Evolutionary conservation across 768 basidiomycete genomes (phyloP).

Genomic region (Mycena galericulata): DNA sequence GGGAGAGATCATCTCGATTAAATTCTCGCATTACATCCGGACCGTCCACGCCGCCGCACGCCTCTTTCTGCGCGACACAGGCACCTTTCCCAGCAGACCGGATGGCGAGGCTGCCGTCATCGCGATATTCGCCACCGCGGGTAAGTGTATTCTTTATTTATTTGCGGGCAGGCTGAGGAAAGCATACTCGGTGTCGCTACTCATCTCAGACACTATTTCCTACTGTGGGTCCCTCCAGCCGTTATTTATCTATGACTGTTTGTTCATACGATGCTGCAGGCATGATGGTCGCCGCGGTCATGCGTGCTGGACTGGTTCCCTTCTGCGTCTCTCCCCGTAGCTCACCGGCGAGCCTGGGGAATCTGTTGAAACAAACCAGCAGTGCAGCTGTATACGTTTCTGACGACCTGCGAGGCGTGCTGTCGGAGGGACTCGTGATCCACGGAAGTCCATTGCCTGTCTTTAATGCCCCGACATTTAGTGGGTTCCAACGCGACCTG

Average conservation of each 20-base stretch:
- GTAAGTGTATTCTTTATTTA: not conserved
- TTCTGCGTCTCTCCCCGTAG: constrained; percentile 53
- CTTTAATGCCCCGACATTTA: not conserved
- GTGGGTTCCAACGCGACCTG: not conserved
- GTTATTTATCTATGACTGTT: too few species aligned
- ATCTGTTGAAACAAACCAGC: constrained; percentile 43
- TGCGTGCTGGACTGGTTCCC: constrained; percentile 32
- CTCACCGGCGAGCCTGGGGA: constrained; percentile 44
- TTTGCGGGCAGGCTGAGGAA: too few species aligned
- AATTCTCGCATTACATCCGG: constrained; percentile 12
- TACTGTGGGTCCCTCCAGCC: constrained; percentile 11
- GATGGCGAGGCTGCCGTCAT: not conserved
- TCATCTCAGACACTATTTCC: constrained; percentile 1
- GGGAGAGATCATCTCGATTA: constrained; percentile 1
- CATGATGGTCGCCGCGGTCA: constrained; percentile 27
- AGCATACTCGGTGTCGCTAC: too few species aligned
- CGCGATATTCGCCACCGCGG: not conserved
- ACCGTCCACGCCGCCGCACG: not conserved
- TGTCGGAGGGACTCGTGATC: not conserved
- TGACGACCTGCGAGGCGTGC: too few species aligned
- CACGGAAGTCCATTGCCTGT: not conserved
- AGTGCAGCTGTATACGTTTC: too few species aligned
- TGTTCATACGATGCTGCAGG: not conserved
- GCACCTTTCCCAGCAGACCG: too few species aligned
- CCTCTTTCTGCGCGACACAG: not conserved